Percentiles rank a stretch among this genome's conserved stretches.
These are phyloP conservation scores for Dendrobium nobile DNA, from an alignment of 106 monocot species.

Conservation along the genomic window DNA sequence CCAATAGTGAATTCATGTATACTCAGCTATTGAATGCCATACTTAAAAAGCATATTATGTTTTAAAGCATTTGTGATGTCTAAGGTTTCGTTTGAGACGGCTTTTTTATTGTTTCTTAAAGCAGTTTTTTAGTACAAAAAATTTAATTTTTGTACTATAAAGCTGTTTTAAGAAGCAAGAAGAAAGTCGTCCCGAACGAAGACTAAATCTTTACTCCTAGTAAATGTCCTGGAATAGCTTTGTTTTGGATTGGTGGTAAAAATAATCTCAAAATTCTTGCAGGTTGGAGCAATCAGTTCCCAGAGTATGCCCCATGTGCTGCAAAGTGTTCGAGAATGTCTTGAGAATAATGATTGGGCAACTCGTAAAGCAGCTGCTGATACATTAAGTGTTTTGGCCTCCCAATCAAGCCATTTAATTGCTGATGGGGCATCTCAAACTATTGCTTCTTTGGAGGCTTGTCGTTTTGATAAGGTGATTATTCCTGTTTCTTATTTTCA, in stretches of 20 bases:
- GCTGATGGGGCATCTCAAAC: constrained; percentile 56
- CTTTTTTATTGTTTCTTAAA: too few relatives aligned
- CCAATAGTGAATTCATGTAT: too few relatives aligned
- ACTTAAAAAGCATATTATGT: too few relatives aligned
- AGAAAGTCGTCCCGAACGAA: too few relatives aligned
- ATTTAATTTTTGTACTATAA: too few relatives aligned
- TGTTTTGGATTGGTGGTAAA: background rate
- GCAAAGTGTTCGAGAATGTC: constrained; percentile 78
- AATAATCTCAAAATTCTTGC: constrained; percentile 9
- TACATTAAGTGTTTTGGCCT: constrained; percentile 61
- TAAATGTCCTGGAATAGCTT: too few relatives aligned
- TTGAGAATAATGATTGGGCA: constrained; percentile 87
- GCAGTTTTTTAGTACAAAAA: too few relatives aligned
- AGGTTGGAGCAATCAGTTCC: constrained; percentile 80
- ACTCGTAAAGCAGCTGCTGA: constrained; percentile 94
- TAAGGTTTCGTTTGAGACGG: too few relatives aligned
- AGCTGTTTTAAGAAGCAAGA: too few relatives aligned
- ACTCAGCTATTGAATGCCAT: too few relatives aligned
- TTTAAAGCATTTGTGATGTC: too few relatives aligned
- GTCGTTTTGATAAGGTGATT: constrained; percentile 92
- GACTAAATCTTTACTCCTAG: too few relatives aligned
- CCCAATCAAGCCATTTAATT: constrained; percentile 62
- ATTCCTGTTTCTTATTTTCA: background rate
- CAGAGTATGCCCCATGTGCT: constrained; percentile 65
- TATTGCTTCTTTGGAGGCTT: constrained; percentile 67